Base-by-base conservation (phyloP, 176 grass and related monocot genomes). In the Triticum urartu region DNA sequence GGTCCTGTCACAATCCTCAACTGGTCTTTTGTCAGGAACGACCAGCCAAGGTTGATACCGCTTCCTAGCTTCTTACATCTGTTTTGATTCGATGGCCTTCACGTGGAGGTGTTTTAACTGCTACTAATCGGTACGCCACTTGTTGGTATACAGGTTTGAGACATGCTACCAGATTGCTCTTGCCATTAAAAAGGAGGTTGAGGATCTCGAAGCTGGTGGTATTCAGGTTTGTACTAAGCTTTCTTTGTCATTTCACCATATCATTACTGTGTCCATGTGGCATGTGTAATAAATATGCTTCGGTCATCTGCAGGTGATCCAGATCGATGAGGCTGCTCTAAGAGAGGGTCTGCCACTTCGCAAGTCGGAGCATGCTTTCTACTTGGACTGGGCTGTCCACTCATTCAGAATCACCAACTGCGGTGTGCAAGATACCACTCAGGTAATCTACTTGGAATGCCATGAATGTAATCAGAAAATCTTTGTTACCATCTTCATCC, bases 131-230 rank as follows among this genome's bases (percentile, higher is more conserved):
- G 14, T 33, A 33, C 20, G 17, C 47, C 40, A 50, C 18, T 75
- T 81, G 18, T n/a, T 7, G 50, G 50, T 54, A 4, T 60, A 21
- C 67, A 98, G 95, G 78, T 98, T 92, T 71, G 93, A 98, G 88
- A 98, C 95, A 77, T 95, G 95, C 91, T 98, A 95, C 86, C 95
- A 98, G 82, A 98, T 98, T 89, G 95, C 95, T 75, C 93, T 95
- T 84, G 91, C 95, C 68, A 98, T 98, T n/a, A 95, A 98, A 80
- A 95, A 94, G 85, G 95, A 98, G 78, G 95, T 98, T 75, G 93
- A 95, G 78, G 95, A 98, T 79, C 89, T 95, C 7, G 93, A 95
- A 74, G 91, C 91, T 89, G 95, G 38, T 79, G 93, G 95, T 84
- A 95, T 98, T 80, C 91, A 92, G 90, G 95, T 98, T 54, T 64